Evolutionary conservation across 768 basidiomycete species (phyloP).

Genomic region (Suillus bovinus): DNA sequence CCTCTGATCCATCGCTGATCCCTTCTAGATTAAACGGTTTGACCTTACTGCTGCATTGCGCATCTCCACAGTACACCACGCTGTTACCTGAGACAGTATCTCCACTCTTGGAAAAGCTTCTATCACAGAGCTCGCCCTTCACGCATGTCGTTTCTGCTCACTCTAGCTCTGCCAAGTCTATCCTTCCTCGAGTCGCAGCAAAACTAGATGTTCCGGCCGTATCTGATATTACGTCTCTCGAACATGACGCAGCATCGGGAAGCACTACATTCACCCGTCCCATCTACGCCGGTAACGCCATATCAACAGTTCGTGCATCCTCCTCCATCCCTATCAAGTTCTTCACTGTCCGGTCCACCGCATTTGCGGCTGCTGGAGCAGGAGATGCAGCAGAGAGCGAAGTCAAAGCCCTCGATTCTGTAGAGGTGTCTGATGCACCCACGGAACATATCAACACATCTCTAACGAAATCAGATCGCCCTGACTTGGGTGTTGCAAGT

Average conservation of each 20-base stretch:
- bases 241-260: constrained; percentile 62
- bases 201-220: constrained; percentile 87
- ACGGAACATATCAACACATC: constrained; percentile 68
- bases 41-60: constrained; percentile 64
- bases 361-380: constrained; percentile 68
- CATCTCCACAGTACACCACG: constrained; percentile 63
- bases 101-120: constrained; percentile 77
- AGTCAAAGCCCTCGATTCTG: constrained; percentile 61
- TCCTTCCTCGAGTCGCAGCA: constrained; percentile 92
- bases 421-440: constrained; percentile 54
- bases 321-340: constrained; percentile 84
- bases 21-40: constrained; percentile 64
- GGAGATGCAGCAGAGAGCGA: constrained; percentile 56
- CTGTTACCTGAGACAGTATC: constrained; percentile 52
- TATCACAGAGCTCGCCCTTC: constrained; percentile 62
- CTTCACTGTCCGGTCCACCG: constrained; percentile 92
- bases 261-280: constrained; percentile 88
- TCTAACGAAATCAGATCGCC: constrained; percentile 87
- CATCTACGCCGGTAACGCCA: constrained; percentile 98
- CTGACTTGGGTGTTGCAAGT: constrained; percentile 85
- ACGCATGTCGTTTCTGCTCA: constrained; percentile 94
- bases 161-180: constrained; percentile 88
- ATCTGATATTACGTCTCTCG: constrained; percentile 72
- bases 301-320: constrained; percentile 83
- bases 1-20: neutral